These are phyloP conservation scores for Wickerhamomyces queroliae DNA, from an alignment of 805 yeast species.

Conservation along the genomic window DNA sequence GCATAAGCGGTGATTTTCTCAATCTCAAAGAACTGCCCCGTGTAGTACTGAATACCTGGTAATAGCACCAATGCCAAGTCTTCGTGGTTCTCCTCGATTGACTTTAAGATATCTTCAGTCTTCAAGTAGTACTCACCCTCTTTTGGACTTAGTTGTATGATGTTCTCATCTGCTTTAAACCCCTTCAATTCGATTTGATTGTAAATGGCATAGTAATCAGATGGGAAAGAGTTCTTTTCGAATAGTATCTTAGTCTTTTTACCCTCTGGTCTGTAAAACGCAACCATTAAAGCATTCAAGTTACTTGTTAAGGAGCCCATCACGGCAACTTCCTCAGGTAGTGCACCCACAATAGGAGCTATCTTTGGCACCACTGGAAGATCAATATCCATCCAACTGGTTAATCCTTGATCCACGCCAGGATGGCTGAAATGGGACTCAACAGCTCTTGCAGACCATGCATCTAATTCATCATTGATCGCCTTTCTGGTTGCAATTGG, in stretches of 20 bases:
- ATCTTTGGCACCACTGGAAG: conserved; percentile 64
- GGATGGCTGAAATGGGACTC: conserved; percentile 80
- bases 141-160: conserved; percentile 63
- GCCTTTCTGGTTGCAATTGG: conserved; percentile 58
- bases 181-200: conserved; percentile 66
- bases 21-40: conserved; percentile 85
- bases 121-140: conserved; percentile 48
- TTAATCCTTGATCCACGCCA: conserved; percentile 34
- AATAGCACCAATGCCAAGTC: conserved; percentile 69
- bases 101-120: conserved; percentile 55
- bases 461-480: conserved; percentile 62
- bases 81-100: conserved; percentile 50
- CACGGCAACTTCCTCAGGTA: conserved; percentile 70
- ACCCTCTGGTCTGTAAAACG: conserved; percentile 68
- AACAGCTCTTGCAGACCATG: conserved; percentile 80
- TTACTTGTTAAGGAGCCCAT: conserved; percentile 86
- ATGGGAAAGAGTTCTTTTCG: conserved; percentile 87
- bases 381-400: conserved; percentile 83
- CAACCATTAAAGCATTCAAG: conserved; percentile 64
- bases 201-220: conserved; percentile 81
- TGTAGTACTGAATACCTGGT: conserved; percentile 87
- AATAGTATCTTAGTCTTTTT: conserved; percentile 64
- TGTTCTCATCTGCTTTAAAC: conserved; percentile 42
- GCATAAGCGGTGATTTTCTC: conserved; percentile 60
- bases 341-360: conserved; percentile 75